phyloP scores from a whole-genome alignment of 2,329 filamentous ascomycete species.

The Claviceps sp. region DNA sequence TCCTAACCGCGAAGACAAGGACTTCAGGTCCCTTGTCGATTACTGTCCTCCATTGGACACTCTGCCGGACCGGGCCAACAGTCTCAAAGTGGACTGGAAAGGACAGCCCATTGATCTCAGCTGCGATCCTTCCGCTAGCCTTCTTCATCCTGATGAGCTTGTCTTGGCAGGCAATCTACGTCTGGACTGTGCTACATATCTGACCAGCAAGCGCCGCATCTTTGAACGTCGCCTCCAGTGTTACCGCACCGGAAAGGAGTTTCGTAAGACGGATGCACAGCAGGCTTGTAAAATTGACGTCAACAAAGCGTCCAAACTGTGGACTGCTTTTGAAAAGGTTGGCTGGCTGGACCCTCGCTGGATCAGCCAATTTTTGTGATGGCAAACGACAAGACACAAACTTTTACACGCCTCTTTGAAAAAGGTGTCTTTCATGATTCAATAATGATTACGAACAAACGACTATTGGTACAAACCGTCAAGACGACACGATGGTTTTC shows the following conservation, averaged over 20 bases:
- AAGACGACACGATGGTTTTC: no score
- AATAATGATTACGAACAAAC: background rate
- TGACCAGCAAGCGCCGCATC: conserved; percentile 86
- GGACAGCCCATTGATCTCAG: conserved; percentile 64
- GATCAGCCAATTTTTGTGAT: conserved; percentile 24
- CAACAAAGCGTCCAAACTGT: conserved; percentile 90
- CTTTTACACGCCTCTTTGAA: background rate
- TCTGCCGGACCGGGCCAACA: conserved; percentile 52
- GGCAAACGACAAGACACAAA: background rate
- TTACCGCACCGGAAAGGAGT: conserved; percentile 60
- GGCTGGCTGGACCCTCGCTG: conserved; percentile 58
- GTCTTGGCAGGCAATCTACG: conserved; percentile 64
- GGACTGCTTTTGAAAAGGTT: conserved; percentile 76
- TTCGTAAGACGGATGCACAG: conserved; percentile 89
- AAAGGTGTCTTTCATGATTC: background rate
- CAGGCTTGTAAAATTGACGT: conserved; percentile 97
- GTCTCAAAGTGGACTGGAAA: conserved; percentile 79
- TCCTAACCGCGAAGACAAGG: conserved; percentile 67
- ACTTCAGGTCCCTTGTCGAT: conserved; percentile 59
- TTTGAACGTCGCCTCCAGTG: conserved; percentile 64
- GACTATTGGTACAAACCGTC: background rate
- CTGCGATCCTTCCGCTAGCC: conserved; percentile 52
- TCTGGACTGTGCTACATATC: conserved; percentile 75
- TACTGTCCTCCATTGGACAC: conserved; percentile 57
- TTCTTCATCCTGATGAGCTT: conserved; percentile 70